Conservation (phyloP, 179 eudicot genomes). For the Beta corolliflora region DNA sequence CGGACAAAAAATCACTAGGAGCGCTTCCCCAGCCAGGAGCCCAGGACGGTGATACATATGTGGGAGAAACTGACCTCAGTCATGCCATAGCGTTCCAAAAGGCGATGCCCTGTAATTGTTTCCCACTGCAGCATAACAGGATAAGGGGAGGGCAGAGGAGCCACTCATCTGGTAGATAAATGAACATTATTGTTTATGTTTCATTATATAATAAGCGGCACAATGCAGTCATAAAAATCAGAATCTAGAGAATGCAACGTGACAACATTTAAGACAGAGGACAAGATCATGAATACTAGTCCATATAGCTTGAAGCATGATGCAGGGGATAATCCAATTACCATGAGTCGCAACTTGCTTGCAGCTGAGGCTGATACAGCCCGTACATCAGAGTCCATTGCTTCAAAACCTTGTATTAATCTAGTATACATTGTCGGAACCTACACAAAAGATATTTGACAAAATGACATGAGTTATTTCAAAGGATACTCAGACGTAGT, state of each 20-base stretch:
- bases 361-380: slow-evolving; percentile 75
- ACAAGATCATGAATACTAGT: neutral
- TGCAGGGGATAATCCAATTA: slow-evolving; percentile 36
- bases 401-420: slow-evolving; percentile 96
- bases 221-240: neutral
- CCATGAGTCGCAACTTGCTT: slow-evolving; percentile 93
- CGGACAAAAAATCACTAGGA: neutral
- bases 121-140: slow-evolving; percentile 99
- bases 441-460: slow-evolving; percentile 38
- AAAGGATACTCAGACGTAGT: neutral
- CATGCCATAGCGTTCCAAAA: slow-evolving; percentile 98
- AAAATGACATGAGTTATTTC: neutral
- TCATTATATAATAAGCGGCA: neutral
- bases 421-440: slow-evolving; percentile 99
- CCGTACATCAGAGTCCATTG: slow-evolving; percentile 78
- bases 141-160: slow-evolving; percentile 97
- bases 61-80: slow-evolving; percentile 66
- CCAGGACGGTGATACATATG: neutral
- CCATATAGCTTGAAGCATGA: slow-evolving; percentile 1
- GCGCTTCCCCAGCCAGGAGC: neutral
- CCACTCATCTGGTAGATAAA: slow-evolving; percentile 83
- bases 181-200: slow-evolving; percentile 5
- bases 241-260: neutral
- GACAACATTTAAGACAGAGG: slow-evolving; percentile 9
- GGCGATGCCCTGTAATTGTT: slow-evolving; percentile 84